phyloP scores from a whole-genome alignment of 306 rosid species.

The Quercus suber region DNA sequence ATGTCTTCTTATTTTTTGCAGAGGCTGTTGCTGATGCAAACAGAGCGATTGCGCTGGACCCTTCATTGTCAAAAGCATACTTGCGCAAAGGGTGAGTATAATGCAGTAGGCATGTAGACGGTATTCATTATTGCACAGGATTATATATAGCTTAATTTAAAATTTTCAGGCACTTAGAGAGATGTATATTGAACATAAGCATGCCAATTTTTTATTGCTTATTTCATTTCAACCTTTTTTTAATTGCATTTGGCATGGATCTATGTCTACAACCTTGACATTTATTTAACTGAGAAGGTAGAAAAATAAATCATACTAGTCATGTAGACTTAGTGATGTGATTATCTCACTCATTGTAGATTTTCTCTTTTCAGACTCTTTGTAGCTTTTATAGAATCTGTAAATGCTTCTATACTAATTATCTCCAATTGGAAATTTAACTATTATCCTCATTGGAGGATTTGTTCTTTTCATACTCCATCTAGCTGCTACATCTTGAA shows the following conservation, averaged over 20 bases:
- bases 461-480: not conserved
- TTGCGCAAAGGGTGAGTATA: constrained; percentile 76
- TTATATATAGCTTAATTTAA: not conserved
- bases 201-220: too few species aligned
- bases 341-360: not conserved
- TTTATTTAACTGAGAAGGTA: not conserved
- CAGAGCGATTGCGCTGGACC: constrained; percentile 77
- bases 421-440: not conserved
- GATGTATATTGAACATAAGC: not conserved
- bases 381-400: not conserved
- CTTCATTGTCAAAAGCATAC: constrained; percentile 60
- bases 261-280: not conserved
- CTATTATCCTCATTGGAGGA: not conserved
- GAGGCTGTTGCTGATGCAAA: constrained; percentile 84
- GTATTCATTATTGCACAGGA: not conserved
- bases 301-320: not conserved
- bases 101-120: not conserved
- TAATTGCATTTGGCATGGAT: not conserved
- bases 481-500: not conserved
- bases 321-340: not conserved
- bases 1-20: constrained; percentile 27
- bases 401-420: not conserved
- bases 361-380: not conserved
- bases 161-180: not conserved
- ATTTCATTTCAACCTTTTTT: too few species aligned